These are phyloP conservation scores for Nematodospora anomalae DNA, from an alignment of 1,139 yeast genomes.

Conservation along the genomic window DNA sequence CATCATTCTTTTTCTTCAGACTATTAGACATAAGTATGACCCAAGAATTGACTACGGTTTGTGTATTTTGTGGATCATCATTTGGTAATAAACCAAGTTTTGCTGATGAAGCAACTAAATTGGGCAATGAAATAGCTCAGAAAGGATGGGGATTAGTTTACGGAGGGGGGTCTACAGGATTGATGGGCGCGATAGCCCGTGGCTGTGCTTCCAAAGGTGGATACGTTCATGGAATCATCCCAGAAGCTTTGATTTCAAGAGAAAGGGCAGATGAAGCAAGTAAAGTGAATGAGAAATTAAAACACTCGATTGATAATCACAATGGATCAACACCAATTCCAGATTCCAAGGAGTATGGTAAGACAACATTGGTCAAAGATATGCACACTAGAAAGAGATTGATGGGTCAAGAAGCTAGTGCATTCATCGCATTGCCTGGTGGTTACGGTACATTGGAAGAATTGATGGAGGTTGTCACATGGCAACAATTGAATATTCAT, in stretches of 20 bases:
- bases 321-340: conserved; percentile 67
- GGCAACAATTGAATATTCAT: conserved; percentile 86
- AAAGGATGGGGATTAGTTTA: conserved; percentile 77
- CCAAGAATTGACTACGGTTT: conserved; percentile 30
- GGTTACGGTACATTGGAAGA: conserved; percentile 92
- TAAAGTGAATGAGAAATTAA: conserved; percentile 48
- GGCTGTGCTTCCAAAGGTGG: conserved; percentile 68
- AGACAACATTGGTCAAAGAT: conserved; percentile 77
- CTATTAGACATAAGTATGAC: conserved; percentile 4
- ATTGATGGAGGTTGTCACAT: conserved; percentile 84
- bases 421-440: conserved; percentile 88
- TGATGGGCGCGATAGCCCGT: conserved; percentile 86
- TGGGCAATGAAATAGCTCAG: conserved; percentile 61
- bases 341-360: conserved; percentile 63
- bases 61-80: conserved; percentile 88
- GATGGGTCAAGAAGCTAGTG: conserved; percentile 88
- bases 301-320: conserved; percentile 48
- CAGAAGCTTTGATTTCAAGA: conserved; percentile 73
- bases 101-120: conserved; percentile 52
- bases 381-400: conserved; percentile 88
- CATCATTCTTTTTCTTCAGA: neutral
- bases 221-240: conserved; percentile 83
- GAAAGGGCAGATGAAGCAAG: conserved; percentile 54
- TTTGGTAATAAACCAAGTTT: conserved; percentile 58
- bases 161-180: conserved; percentile 88